These are phyloP conservation scores for Neoarthrinium moseri DNA, from an alignment of 2,329 filamentous ascomycete genomes.

Conservation along the genomic window DNA sequence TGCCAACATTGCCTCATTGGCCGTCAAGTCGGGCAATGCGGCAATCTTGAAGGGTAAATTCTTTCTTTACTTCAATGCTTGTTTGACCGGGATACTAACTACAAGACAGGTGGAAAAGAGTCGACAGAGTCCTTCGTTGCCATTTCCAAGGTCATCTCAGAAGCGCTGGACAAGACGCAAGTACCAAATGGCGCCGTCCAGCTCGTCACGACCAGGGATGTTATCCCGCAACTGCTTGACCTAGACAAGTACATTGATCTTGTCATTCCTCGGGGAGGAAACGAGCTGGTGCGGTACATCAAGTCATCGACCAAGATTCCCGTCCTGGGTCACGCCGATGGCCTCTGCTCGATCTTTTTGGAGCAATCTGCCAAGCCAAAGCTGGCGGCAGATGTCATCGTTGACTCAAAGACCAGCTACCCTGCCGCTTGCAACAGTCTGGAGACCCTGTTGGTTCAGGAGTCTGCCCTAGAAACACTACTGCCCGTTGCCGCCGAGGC, in stretches of 20 bases:
- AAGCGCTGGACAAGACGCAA: slow-evolving; percentile 67
- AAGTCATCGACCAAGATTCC: slow-evolving; percentile 91
- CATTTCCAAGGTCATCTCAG: slow-evolving; percentile 82
- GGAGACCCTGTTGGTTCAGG: slow-evolving; percentile 88
- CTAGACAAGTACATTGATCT: slow-evolving; percentile 89
- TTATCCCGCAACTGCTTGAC: slow-evolving; percentile 81
- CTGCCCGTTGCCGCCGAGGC: slow-evolving; percentile 73
- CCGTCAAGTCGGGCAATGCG: slow-evolving; percentile 95
- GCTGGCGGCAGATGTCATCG: slow-evolving; percentile 72
- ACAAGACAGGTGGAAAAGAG: slow-evolving; percentile 89
- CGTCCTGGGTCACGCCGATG: slow-evolving; percentile 93
- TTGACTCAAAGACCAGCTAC: slow-evolving; percentile 93
- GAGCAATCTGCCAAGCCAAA: slow-evolving; percentile 72
- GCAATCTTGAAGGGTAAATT: slow-evolving; percentile 82
- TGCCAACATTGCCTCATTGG: slow-evolving; percentile 92
- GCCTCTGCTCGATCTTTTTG: slow-evolving; percentile 84
- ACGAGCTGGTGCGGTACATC: slow-evolving; percentile 86
- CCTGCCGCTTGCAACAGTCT: slow-evolving; percentile 92
- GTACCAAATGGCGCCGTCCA: slow-evolving; percentile 89
- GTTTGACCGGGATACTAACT: too few relatives aligned
- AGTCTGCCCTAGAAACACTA: slow-evolving; percentile 62
- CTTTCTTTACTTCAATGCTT: too few relatives aligned
- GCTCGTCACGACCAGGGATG: slow-evolving; percentile 89
- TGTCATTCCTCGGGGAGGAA: slow-evolving; percentile 88
- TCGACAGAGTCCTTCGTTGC: slow-evolving; percentile 92